Evolutionary conservation across 1,284 basidiomycete genomes (phyloP).

Genomic region (Phellopilus nigrolimitatus): DNA sequence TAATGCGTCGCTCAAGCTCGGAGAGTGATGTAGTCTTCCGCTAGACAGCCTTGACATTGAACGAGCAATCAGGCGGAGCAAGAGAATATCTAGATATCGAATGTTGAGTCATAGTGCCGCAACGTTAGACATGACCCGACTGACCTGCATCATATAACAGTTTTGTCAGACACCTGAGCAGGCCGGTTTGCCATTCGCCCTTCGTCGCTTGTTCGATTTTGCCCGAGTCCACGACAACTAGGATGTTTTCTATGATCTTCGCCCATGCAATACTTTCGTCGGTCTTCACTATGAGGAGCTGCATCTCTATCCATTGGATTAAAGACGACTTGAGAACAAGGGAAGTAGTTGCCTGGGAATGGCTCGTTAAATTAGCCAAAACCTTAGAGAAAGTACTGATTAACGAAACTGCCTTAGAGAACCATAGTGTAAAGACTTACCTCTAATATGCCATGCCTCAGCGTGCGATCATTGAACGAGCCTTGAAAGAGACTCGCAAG

Average conservation of each 20-base stretch:
- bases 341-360: conserved; percentile 59
- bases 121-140: conserved; percentile 9
- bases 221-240: conserved; percentile 40
- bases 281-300: conserved; percentile 40
- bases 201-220: conserved; percentile 48
- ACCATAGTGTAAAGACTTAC: conserved; percentile 36
- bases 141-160: conserved; percentile 34
- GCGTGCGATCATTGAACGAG: conserved; percentile 45
- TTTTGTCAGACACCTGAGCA: conserved; percentile 47
- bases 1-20: conserved; percentile 2
- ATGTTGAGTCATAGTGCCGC: neutral
- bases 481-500: conserved; percentile 77
- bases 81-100: conserved; percentile 8
- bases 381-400: conserved; percentile 39
- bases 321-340: conserved; percentile 66
- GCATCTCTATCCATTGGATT: conserved; percentile 76
- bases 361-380: conserved; percentile 65
- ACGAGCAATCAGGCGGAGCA: conserved; percentile 14
- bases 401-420: conserved; percentile 38
- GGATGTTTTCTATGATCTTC: conserved; percentile 65
- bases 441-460: conserved; percentile 63
- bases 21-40: neutral
- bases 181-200: conserved; percentile 50
- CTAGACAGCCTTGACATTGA: conserved; percentile 25
- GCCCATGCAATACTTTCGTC: conserved; percentile 58